Evolutionary conservation across 2,329 filamentous ascomycete species (phyloP), one percentile per base, ranked within the genome.

Genomic region (Penicillium sp.): DNA sequence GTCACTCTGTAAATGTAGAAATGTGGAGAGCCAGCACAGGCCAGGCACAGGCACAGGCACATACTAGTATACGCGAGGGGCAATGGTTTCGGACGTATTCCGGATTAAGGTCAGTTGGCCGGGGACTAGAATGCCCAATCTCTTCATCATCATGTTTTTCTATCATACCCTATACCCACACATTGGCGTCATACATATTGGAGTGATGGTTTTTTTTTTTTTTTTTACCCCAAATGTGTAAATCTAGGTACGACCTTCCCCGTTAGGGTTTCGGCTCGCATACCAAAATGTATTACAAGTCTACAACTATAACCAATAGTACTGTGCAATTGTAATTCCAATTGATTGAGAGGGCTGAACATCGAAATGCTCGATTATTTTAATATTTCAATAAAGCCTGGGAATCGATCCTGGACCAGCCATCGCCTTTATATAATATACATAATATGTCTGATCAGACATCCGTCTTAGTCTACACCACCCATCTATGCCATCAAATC

Each of bases 401-500:
- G 19, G 3, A 21, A 5, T 22, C 11, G 8, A 22, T 21, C 9
- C 10, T 41, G 39, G 19, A 22, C 39, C 19, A 41, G 19, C 10
- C 39, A 41, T 14, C 5, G 10, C 19, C 13, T 22, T 13, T 14
- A 41, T 41, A 41, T 41, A 41, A 41, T 13, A 5, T 41, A 41
- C 39, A 22, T 41, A 13, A 22, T 41, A 41, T 4, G n/a, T 41
- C n/a, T 14, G 11, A 41, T 39, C 16, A 9, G n/a, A 33, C 11
- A 33, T 33, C 31, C 14, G 10, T 33, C 31, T 7, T 16, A 33
- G 14, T 16, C 31, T 33, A 33, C 13, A 33, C 27, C 27, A 35
- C 9, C 16, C 35, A 39, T 11, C 22, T 57, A 62, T n/a, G 31
- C 43, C 31, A 59, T 24, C 22, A 63, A n/a, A 41, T 58, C 52